phyloP scores from a whole-genome alignment of 2,329 filamentous ascomycete species.

The Hymenoscyphus salicellus region DNA sequence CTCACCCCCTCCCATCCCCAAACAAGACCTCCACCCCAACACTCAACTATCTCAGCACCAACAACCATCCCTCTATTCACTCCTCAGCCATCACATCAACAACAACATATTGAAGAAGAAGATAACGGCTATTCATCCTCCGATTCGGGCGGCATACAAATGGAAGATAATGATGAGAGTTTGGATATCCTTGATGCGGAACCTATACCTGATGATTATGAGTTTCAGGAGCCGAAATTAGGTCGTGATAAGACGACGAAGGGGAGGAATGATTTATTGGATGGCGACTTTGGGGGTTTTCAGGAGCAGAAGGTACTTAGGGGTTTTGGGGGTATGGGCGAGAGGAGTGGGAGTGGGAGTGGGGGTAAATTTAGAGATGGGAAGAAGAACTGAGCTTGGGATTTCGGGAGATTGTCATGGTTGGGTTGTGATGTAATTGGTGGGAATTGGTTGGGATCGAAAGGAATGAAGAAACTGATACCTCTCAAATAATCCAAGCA shows the following conservation, averaged over 20 bases:
- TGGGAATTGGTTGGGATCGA: too few species aligned
- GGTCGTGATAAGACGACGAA: background rate
- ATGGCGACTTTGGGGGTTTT: background rate
- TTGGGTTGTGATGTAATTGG: too few species aligned
- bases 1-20: background rate
- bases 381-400: background rate
- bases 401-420: too few species aligned
- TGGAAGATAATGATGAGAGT: conserved; percentile 11
- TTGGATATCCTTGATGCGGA: conserved; percentile 1
- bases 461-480: too few species aligned
- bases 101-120: background rate
- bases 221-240: background rate
- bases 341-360: background rate
- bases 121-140: conserved; percentile 2
- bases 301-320: background rate
- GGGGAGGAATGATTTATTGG: background rate
- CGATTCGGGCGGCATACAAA: conserved; percentile 12
- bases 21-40: background rate
- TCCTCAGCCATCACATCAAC: background rate
- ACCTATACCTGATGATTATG: conserved; percentile 4
- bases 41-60: background rate
- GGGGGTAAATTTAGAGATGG: background rate
- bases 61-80: background rate
- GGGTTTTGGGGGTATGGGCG: background rate
- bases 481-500: too few species aligned